Percentiles rank a stretch among this genome's conserved stretches.
Evolutionary conservation across 306 rosid species (phyloP).

Genomic region (Vicia faba): DNA sequence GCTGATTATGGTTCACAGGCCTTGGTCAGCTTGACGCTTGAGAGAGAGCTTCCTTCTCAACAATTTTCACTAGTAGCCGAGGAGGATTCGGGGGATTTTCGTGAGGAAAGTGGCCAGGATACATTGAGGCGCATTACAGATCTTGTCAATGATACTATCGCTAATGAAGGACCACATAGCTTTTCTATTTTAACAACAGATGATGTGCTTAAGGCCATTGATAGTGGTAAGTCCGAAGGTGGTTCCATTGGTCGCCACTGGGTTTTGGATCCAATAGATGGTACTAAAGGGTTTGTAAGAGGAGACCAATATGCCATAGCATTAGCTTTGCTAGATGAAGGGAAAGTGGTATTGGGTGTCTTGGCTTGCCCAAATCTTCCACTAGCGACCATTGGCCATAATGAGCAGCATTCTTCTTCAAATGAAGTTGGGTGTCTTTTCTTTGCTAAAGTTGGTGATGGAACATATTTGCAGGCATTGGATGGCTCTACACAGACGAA

Average conservation of each 20-base stretch:
- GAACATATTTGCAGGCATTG: constrained; percentile 80
- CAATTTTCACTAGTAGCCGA: constrained; percentile 84
- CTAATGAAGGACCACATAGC: constrained; percentile 52
- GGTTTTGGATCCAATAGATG: constrained; percentile 98
- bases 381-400: constrained; percentile 52
- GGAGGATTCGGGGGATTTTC: constrained; percentile 99
- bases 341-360: constrained; percentile 86
- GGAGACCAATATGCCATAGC: constrained; percentile 97
- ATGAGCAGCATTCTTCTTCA: constrained; percentile 50
- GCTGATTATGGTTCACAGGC: constrained; percentile 98
- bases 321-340: constrained; percentile 81
- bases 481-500: constrained; percentile 64
- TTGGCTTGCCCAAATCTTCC: constrained; percentile 97
- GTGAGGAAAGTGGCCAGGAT: constrained; percentile 68
- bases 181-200: constrained; percentile 57
- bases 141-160: constrained; percentile 77
- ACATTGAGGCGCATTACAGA: constrained; percentile 74
- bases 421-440: constrained; percentile 79
- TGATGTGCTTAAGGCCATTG: constrained; percentile 80
- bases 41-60: constrained; percentile 75
- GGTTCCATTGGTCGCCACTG: constrained; percentile 87
- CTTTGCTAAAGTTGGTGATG: constrained; percentile 77
- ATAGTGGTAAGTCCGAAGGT: constrained; percentile 88
- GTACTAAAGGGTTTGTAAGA: constrained; percentile 96
- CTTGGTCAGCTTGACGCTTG: constrained; percentile 74